A percentile compares a stretch with the other conserved stretches of the same genome.
Evolutionary conservation across 2,329 filamentous ascomycete species (phyloP).

Genomic region (Aspergillus hortae): DNA sequence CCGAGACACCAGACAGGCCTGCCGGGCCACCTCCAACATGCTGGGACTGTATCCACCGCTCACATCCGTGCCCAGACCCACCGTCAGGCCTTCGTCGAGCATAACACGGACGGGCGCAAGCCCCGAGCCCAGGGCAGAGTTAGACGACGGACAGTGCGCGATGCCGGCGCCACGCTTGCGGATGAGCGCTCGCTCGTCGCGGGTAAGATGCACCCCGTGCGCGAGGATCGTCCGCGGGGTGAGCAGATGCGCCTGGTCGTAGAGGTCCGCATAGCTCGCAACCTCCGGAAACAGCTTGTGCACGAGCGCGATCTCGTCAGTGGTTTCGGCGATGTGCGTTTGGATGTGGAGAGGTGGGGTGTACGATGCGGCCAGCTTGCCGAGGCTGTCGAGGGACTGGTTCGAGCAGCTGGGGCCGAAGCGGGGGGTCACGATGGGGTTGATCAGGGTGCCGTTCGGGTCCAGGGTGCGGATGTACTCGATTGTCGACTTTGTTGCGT

Average conservation of each 20-base stretch:
- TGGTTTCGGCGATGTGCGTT: conserved; percentile 88
- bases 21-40: conserved; percentile 76
- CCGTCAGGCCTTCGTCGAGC: conserved; percentile 68
- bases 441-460: conserved; percentile 58
- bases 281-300: conserved; percentile 51
- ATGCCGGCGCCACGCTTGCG: conserved; percentile 61
- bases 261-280: conserved; percentile 69
- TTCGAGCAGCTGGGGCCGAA: conserved; percentile 57
- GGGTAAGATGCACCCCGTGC: conserved; percentile 73
- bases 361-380: conserved; percentile 59
- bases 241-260: conserved; percentile 69
- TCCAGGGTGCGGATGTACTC: conserved; percentile 65
- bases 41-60: conserved; percentile 81
- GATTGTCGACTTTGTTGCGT: conserved; percentile 59
- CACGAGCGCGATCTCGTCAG: conserved; percentile 68
- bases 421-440: conserved; percentile 73
- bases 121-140: conserved; percentile 77
- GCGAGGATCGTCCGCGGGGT: conserved; percentile 74
- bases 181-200: conserved; percentile 64
- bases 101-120: conserved; percentile 71
- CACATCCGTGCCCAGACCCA: conserved; percentile 89
- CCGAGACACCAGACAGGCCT: conserved; percentile 74
- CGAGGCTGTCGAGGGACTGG: conserved; percentile 58
- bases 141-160: conserved; percentile 82
- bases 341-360: conserved; percentile 63